Conservation (phyloP, 805 yeast genomes). For the Saturnispora sekii region DNA sequence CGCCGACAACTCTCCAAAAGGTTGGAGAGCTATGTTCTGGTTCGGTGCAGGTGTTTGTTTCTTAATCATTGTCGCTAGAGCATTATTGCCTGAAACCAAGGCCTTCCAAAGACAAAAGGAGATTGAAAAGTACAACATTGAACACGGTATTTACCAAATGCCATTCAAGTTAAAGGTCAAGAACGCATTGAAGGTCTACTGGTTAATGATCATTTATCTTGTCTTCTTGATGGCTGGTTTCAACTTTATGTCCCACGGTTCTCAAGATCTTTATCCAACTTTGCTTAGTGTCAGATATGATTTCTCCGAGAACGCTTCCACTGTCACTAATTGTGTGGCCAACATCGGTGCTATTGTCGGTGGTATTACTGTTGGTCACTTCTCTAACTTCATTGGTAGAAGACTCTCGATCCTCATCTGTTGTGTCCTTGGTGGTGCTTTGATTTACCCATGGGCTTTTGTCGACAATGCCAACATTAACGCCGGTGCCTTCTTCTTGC, state of each 20-base stretch:
- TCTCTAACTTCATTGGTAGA: constrained; percentile 47
- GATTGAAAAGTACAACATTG: constrained; percentile 24
- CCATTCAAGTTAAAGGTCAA: constrained; percentile 27
- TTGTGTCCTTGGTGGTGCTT: constrained; percentile 47
- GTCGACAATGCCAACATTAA: constrained; percentile 36
- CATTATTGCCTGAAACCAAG: constrained; percentile 41
- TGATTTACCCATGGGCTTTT: constrained; percentile 57
- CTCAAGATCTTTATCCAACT: constrained; percentile 56
- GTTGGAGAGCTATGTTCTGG: constrained; percentile 63
- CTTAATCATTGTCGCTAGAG: constrained; percentile 33
- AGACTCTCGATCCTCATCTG: constrained; percentile 43
- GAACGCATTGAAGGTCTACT: constrained; percentile 36
- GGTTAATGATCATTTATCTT: constrained; percentile 50
- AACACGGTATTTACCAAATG: constrained; percentile 24
- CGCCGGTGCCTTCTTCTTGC: constrained; percentile 54
- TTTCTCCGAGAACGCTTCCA: constrained; percentile 34
- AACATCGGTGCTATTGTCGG: constrained; percentile 51
- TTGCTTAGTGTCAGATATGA: constrained; percentile 37
- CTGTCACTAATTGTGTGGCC: constrained; percentile 48
- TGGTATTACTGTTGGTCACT: constrained; percentile 46
- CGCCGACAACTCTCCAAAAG: constrained; percentile 39
- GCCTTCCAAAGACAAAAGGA: constrained; percentile 37
- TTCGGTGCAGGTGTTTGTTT: constrained; percentile 53
- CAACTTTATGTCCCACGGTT: constrained; percentile 53
- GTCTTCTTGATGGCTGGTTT: constrained; percentile 55